Percentiles rank a stretch among this genome's conserved stretches.
phyloP scores from a whole-genome alignment of 108 stramenopile genomes.

The Skeletonema grethae region DNA sequence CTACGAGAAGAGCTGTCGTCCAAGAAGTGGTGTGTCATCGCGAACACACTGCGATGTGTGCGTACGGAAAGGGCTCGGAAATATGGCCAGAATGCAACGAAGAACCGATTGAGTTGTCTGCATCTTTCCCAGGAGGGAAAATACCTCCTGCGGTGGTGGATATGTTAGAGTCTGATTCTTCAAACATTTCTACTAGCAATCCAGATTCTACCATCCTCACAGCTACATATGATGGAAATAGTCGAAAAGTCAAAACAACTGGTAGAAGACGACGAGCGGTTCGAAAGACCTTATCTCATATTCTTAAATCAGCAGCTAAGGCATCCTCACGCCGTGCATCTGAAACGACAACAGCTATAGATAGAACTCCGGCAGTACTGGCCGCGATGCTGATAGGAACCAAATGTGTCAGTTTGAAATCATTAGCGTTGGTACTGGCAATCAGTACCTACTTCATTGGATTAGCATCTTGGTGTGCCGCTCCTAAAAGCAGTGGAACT shows the following conservation, averaged over 20 bases:
- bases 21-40: neutral
- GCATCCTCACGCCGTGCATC: constrained; percentile 17
- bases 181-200: neutral
- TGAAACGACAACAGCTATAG: constrained; percentile 28
- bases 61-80: constrained; percentile 70
- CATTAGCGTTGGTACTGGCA: constrained; percentile 37
- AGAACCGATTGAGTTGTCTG: constrained; percentile 50
- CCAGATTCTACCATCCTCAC: constrained; percentile 1
- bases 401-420: constrained; percentile 45
- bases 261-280: constrained; percentile 24
- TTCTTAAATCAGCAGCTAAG: constrained; percentile 26
- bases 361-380: constrained; percentile 43
- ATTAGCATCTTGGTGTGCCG: constrained; percentile 33
- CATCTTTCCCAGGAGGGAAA: constrained; percentile 69
- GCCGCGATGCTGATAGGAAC: constrained; percentile 33
- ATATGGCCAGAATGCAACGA: constrained; percentile 79
- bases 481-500: constrained; percentile 28
- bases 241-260: constrained; percentile 8
- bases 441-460: constrained; percentile 38
- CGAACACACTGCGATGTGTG: neutral
- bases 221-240: constrained; percentile 17
- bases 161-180: constrained; percentile 4
- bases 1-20: neutral
- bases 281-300: constrained; percentile 19
- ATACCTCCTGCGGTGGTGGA: constrained; percentile 42